These are phyloP conservation scores for Diaporthe sp. DNA, from an alignment of 2,329 filamentous ascomycete genomes.

Conservation along the genomic window DNA sequence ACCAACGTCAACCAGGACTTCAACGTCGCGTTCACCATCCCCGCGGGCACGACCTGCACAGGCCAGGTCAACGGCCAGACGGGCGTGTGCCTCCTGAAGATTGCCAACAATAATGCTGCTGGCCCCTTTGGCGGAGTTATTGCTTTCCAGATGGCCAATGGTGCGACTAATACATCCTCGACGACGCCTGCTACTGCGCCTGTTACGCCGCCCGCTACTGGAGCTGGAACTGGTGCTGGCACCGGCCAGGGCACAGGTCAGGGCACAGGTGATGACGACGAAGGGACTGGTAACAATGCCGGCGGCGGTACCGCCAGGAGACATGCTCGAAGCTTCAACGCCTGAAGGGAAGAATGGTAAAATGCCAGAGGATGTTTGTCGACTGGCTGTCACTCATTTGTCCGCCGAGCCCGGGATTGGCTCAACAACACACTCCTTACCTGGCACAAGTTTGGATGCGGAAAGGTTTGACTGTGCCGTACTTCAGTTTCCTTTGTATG, in stretches of 20 bases:
- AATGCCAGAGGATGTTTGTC: not conserved
- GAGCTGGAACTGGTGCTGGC: not conserved
- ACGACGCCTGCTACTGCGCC: not conserved
- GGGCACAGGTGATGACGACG: not conserved
- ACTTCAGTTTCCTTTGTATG: not conserved
- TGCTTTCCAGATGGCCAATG: conserved; percentile 37
- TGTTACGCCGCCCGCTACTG: not conserved
- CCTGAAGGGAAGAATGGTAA: not conserved
- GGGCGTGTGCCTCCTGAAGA: conserved; percentile 38
- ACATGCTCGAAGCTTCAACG: not conserved
- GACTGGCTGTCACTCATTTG: conserved; percentile 5
- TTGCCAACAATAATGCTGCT: conserved; percentile 37
- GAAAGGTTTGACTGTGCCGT: not conserved
- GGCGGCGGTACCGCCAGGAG: not conserved
- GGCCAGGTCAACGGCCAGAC: conserved; percentile 29
- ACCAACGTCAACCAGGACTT: conserved; percentile 35
- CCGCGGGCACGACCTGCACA: conserved; percentile 36
- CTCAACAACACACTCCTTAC: conserved; percentile 7
- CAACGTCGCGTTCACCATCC: conserved; percentile 27
- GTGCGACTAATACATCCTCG: not conserved
- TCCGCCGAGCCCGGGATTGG: not conserved
- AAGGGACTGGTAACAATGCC: not conserved
- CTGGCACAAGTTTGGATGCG: not conserved
- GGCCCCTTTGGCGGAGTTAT: conserved; percentile 38
- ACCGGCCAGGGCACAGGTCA: not conserved